phyloP scores from a whole-genome alignment of 176 grass and related monocot genomes.

The Oropetium thomaeum region DNA sequence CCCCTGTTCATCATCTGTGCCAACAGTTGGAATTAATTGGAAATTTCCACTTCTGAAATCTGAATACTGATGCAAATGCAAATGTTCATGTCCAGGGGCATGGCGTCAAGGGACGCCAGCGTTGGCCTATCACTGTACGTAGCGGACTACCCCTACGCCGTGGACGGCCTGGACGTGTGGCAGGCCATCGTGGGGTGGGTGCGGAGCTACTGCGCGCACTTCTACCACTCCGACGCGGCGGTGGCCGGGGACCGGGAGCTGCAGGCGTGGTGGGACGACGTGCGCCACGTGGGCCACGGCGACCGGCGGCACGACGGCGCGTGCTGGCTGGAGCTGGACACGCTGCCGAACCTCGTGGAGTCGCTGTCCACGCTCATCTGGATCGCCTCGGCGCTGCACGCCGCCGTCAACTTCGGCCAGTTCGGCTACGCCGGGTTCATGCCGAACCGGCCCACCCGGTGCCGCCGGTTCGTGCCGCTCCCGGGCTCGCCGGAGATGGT shows the following conservation, averaged over 20 bases:
- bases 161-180: slow-evolving; percentile 87
- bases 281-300: slow-evolving; percentile 69
- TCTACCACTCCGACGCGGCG: slow-evolving; percentile 51
- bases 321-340: slow-evolving; percentile 75
- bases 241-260: slow-evolving; percentile 57
- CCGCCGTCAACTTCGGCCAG: slow-evolving; percentile 92
- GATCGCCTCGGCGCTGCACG: slow-evolving; percentile 88
- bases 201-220: slow-evolving; percentile 57
- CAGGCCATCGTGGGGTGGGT: slow-evolving; percentile 74
- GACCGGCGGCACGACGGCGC: slow-evolving; percentile 51
- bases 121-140: slow-evolving; percentile 49
- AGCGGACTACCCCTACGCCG: slow-evolving; percentile 84
- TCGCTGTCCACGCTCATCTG: slow-evolving; percentile 81
- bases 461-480: slow-evolving; percentile 67
- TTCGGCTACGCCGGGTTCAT: slow-evolving; percentile 83
- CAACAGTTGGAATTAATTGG: not conserved
- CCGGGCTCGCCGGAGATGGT: slow-evolving; percentile 58
- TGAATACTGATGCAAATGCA: not conserved
- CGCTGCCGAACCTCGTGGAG: slow-evolving; percentile 40
- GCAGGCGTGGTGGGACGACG: slow-evolving; percentile 79
- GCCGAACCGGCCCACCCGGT: slow-evolving; percentile 83
- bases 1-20: not conserved
- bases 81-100: slow-evolving; percentile 37
- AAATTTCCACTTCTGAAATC: too few species aligned
- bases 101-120: slow-evolving; percentile 42